Percentiles rank a stretch among this genome's conserved stretches.
phyloP scores from a whole-genome alignment of 2,329 filamentous ascomycete genomes.

The Verticillium zaregamsianum region DNA sequence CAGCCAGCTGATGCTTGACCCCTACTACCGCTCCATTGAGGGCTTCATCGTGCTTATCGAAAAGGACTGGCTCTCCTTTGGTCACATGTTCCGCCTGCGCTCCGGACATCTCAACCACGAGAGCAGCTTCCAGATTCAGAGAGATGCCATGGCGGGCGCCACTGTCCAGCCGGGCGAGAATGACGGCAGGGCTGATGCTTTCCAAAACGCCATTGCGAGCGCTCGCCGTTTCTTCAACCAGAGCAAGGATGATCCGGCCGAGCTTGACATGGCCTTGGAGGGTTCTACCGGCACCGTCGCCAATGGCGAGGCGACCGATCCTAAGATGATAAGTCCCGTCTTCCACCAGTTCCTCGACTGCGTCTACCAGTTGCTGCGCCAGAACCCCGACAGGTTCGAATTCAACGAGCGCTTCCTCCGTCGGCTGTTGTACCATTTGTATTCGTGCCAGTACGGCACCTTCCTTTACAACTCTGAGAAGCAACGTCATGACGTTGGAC shows the following conservation, averaged over 20 bases:
- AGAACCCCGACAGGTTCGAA: slow-evolving; percentile 86
- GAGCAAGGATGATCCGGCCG: slow-evolving; percentile 59
- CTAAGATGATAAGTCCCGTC: slow-evolving; percentile 90
- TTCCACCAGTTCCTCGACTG: slow-evolving; percentile 98
- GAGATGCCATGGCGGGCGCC: slow-evolving; percentile 66
- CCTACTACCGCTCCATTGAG: slow-evolving; percentile 89
- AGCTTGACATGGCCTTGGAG: slow-evolving; percentile 51
- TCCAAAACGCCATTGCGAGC: slow-evolving; percentile 80
- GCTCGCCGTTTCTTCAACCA: slow-evolving; percentile 90
- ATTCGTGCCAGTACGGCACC: slow-evolving; percentile 94
- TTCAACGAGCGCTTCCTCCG: slow-evolving; percentile 93
- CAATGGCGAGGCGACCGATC: slow-evolving; percentile 65
- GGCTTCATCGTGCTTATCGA: slow-evolving; percentile 93
- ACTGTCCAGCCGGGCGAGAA: slow-evolving; percentile 59
- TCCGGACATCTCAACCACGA: slow-evolving; percentile 84
- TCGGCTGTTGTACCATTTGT: slow-evolving; percentile 85
- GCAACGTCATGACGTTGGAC: slow-evolving; percentile 68
- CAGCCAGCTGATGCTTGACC: slow-evolving; percentile 89
- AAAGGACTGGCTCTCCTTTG: slow-evolving; percentile 97
- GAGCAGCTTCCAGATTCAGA: slow-evolving; percentile 89
- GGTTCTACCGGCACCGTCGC: slow-evolving; percentile 33
- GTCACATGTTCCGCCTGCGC: slow-evolving; percentile 95
- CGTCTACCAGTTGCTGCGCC: slow-evolving; percentile 82
- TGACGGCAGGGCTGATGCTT: slow-evolving; percentile 63
- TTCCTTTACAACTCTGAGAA: slow-evolving; percentile 96